Conservation (phyloP, 2,329 filamentous ascomycete species). For the Malbranchea cinnamomea region DNA sequence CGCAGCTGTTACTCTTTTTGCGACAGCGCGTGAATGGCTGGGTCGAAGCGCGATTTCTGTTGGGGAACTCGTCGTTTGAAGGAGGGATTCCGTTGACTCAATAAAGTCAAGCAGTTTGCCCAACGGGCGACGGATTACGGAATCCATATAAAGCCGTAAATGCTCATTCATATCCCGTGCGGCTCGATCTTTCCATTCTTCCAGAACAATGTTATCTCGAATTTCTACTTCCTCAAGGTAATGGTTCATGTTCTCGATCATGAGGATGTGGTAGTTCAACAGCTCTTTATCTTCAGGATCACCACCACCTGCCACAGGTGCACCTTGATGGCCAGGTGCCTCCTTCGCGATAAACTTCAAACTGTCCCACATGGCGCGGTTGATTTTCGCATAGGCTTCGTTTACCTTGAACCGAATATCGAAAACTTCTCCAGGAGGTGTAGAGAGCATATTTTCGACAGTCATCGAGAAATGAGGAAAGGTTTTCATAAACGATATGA, state of each 20-base stretch:
- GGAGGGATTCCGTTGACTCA: conserved; percentile 66
- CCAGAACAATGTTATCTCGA: conserved; percentile 56
- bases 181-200: conserved; percentile 70
- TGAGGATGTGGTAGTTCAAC: conserved; percentile 88
- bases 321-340: conserved; percentile 41
- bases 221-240: conserved; percentile 84
- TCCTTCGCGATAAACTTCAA: conserved; percentile 84
- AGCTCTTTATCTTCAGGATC: conserved; percentile 88
- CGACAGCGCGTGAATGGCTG: conserved; percentile 65
- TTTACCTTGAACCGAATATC: conserved; percentile 68
- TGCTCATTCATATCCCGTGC: conserved; percentile 70
- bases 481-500: conserved; percentile 86
- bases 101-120: conserved; percentile 85
- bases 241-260: conserved; percentile 99
- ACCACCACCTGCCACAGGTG: conserved; percentile 32
- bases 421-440: conserved; percentile 38
- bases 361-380: conserved; percentile 93
- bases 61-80: conserved; percentile 42
- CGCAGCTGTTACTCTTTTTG: conserved; percentile 69
- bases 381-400: conserved; percentile 72
- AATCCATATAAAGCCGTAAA: conserved; percentile 70
- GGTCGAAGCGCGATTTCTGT: conserved; percentile 60
- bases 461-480: conserved; percentile 77
- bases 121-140: conserved; percentile 75
- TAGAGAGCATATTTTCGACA: conserved; percentile 67